Conservation (phyloP, 192 early-diverging fungal genomes). For the Haplosporangium gracile region DNA sequence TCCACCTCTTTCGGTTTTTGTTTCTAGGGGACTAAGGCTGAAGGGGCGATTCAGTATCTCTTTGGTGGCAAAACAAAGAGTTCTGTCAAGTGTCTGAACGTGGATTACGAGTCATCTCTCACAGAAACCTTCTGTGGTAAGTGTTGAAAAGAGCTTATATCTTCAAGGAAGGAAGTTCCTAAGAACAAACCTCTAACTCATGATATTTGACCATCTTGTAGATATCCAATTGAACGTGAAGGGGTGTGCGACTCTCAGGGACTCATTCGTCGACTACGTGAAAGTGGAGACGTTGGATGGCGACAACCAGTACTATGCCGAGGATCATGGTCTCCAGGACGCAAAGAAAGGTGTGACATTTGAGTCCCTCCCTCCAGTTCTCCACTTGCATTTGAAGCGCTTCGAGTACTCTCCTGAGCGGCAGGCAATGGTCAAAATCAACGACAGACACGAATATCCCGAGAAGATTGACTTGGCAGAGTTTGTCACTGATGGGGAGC, state of each 20-base stretch:
- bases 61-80: slow-evolving; percentile 97
- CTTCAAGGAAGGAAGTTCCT: not conserved
- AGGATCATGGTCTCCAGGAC: slow-evolving; percentile 92
- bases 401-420: slow-evolving; percentile 95
- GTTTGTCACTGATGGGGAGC: slow-evolving; percentile 77
- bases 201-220: slow-evolving; percentile 26
- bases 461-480: slow-evolving; percentile 83
- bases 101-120: slow-evolving; percentile 93
- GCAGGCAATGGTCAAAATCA: slow-evolving; percentile 93
- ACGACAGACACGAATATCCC: slow-evolving; percentile 95
- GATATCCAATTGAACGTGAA: slow-evolving; percentile 98
- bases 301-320: slow-evolving; percentile 94
- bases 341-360: slow-evolving; percentile 97
- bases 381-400: slow-evolving; percentile 95
- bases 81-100: slow-evolving; percentile 93
- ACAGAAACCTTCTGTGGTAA: slow-evolving; percentile 92
- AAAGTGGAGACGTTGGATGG: slow-evolving; percentile 92
- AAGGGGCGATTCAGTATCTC: slow-evolving; percentile 88
- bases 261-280: slow-evolving; percentile 92
- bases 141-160: not conserved
- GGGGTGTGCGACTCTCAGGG: slow-evolving; percentile 83
- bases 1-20: not conserved
- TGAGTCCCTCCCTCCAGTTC: slow-evolving; percentile 88
- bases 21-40: slow-evolving; percentile 80
- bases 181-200: not conserved